Percentiles rank a stretch among this genome's conserved stretches.
phyloP scores from a whole-genome alignment of 768 basidiomycete genomes.

The Macrocybe gigantea region DNA sequence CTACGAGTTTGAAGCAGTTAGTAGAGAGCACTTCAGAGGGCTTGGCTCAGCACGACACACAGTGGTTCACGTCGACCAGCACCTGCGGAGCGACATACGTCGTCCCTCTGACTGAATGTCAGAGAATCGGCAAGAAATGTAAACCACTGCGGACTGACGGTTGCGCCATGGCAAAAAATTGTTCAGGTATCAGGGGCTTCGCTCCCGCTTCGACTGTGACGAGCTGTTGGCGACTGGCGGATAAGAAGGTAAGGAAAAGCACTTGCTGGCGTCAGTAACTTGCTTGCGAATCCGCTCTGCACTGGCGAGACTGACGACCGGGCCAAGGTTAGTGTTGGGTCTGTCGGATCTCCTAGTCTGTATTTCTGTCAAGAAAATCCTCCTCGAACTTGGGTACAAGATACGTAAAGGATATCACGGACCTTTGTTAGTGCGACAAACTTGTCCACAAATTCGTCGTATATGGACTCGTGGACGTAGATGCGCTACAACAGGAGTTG shows the following conservation, averaged over 20 bases:
- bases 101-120: conserved; percentile 48
- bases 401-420: conserved; percentile 1
- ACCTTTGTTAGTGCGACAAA: conserved; percentile 76
- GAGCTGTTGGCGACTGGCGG: not conserved
- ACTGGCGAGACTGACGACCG: conserved; percentile 85
- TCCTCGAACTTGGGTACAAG: not conserved
- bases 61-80: conserved; percentile 81
- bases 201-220: conserved; percentile 71
- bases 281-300: conserved; percentile 85
- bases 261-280: conserved; percentile 73
- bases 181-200: conserved; percentile 62
- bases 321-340: conserved; percentile 78
- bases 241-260: not conserved
- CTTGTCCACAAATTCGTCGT: conserved; percentile 70
- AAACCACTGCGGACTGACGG: conserved; percentile 36
- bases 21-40: conserved; percentile 3
- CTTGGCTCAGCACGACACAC: conserved; percentile 37
- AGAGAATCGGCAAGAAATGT: not conserved
- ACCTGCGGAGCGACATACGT: conserved; percentile 91
- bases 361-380: conserved; percentile 47
- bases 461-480: conserved; percentile 85
- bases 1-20: conserved; percentile 26
- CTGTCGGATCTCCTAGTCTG: conserved; percentile 82
- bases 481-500: conserved; percentile 52
- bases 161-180: conserved; percentile 61